phyloP scores from a whole-genome alignment of 1,139 yeast species.

The Geotrichum cucujoidarum region DNA sequence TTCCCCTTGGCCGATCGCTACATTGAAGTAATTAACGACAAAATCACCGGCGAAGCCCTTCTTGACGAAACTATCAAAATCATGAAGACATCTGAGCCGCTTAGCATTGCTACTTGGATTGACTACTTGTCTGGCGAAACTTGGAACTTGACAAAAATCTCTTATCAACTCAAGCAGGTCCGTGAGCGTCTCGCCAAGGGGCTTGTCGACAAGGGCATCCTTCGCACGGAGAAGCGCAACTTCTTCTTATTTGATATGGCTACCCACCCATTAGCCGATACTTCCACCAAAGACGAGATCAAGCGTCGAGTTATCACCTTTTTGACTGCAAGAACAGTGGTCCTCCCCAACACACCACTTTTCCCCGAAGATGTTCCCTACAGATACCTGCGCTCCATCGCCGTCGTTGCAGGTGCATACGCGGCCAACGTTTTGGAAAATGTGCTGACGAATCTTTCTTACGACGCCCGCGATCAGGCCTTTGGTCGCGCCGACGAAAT shows the following conservation, averaged over 20 bases:
- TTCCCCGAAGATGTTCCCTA: slow-evolving; percentile 69
- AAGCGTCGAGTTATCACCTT: slow-evolving; percentile 66
- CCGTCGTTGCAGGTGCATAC: slow-evolving; percentile 82
- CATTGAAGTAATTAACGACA: slow-evolving; percentile 78
- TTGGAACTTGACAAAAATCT: slow-evolving; percentile 92
- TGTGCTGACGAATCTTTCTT: slow-evolving; percentile 69
- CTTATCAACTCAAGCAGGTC: slow-evolving; percentile 93
- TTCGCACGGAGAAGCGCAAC: slow-evolving; percentile 92
- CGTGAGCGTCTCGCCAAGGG: slow-evolving; percentile 96
- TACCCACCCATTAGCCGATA: slow-evolving; percentile 92
- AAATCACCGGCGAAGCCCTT: slow-evolving; percentile 90
- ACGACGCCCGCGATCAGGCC: slow-evolving; percentile 90
- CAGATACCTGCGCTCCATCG: slow-evolving; percentile 69
- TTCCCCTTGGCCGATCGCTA: slow-evolving; percentile 83
- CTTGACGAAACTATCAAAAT: slow-evolving; percentile 88
- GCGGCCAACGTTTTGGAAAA: slow-evolving; percentile 97
- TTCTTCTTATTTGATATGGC: slow-evolving; percentile 96
- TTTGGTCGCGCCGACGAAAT: slow-evolving; percentile 90
- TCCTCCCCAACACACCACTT: slow-evolving; percentile 46
- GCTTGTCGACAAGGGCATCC: slow-evolving; percentile 92
- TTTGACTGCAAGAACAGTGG: slow-evolving; percentile 63
- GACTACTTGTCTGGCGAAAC: slow-evolving; percentile 91
- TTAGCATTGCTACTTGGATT: slow-evolving; percentile 88
- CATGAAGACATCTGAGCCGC: slow-evolving; percentile 80
- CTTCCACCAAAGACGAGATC: slow-evolving; percentile 72